Conservation (phyloP, 2,329 filamentous ascomycete species). For the Neonectria faginata region DNA sequence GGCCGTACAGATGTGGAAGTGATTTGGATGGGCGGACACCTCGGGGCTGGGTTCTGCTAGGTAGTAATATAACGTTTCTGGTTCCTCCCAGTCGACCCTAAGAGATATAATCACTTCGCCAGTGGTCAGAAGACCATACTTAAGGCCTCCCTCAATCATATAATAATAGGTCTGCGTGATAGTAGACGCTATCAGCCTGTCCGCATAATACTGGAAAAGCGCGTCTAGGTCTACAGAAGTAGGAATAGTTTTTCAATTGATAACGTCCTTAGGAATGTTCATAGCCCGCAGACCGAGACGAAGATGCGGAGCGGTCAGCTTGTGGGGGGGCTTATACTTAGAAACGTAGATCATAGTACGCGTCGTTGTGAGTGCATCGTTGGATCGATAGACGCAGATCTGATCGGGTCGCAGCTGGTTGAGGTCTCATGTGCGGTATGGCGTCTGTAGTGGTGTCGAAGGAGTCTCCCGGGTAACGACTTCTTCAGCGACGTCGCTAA, state of each 20-base stretch:
- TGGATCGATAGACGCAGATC: conserved; percentile 42
- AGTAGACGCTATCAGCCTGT: conserved; percentile 54
- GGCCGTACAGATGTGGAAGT: conserved; percentile 11
- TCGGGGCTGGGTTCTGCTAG: conserved; percentile 15
- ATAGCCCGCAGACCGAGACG: conserved; percentile 55
- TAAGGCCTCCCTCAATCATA: conserved; percentile 59
- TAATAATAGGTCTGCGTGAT: conserved; percentile 62
- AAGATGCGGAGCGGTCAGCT: conserved; percentile 51
- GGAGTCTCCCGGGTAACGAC: conserved; percentile 38
- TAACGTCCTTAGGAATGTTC: conserved; percentile 48
- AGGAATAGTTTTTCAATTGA: conserved; percentile 27
- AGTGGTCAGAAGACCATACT: conserved; percentile 54
- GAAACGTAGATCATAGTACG: conserved; percentile 48
- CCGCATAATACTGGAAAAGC: conserved; percentile 51
- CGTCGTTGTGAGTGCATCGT: conserved; percentile 10
- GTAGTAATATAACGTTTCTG: conserved; percentile 16
- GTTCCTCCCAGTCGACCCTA: conserved; percentile 25
- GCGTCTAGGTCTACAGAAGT: conserved; percentile 45
- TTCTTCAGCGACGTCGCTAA: conserved; percentile 45
- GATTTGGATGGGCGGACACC: conserved; percentile 7
- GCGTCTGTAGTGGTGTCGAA: conserved; percentile 38
- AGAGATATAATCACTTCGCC: conserved; percentile 23
- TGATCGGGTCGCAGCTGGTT: conserved; percentile 48
- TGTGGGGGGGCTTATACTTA: conserved; percentile 62
- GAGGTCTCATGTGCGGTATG: conserved; percentile 32